Percentiles rank a stretch among this genome's conserved stretches.
phyloP scores from a whole-genome alignment of 2,329 filamentous ascomycete species.

The Aspergillus tamarii region DNA sequence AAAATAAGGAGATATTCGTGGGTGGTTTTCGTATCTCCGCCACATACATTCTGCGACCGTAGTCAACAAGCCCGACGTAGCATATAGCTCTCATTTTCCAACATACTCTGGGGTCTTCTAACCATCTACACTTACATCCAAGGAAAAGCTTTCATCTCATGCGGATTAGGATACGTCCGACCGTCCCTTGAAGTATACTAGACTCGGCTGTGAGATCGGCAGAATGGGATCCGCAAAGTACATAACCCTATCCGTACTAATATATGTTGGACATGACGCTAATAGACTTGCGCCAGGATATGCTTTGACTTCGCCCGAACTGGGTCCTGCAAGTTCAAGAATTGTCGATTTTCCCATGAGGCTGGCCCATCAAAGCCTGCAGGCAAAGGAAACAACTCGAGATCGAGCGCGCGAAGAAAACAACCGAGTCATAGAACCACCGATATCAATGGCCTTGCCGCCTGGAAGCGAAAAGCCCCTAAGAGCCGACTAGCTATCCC shows the following conservation, averaged over 20 bases:
- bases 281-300: neutral
- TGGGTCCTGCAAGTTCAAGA: neutral
- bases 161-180: neutral
- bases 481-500: neutral
- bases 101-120: neutral
- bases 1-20: neutral
- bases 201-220: neutral
- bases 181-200: neutral
- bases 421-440: neutral
- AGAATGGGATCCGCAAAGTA: neutral
- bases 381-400: neutral
- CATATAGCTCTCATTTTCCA: neutral
- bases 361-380: neutral
- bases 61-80: neutral
- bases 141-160: neutral
- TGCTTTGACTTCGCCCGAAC: neutral
- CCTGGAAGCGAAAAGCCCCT: slow-evolving; percentile 13
- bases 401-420: neutral
- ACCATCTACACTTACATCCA: neutral
- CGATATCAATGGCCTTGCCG: slow-evolving; percentile 1
- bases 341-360: neutral
- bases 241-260: neutral
- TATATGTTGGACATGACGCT: neutral
- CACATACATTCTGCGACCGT: neutral
- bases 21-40: neutral